These are phyloP conservation scores for Luffa aegyptiaca DNA, from an alignment of 306 rosid species.

Conservation along the genomic window DNA sequence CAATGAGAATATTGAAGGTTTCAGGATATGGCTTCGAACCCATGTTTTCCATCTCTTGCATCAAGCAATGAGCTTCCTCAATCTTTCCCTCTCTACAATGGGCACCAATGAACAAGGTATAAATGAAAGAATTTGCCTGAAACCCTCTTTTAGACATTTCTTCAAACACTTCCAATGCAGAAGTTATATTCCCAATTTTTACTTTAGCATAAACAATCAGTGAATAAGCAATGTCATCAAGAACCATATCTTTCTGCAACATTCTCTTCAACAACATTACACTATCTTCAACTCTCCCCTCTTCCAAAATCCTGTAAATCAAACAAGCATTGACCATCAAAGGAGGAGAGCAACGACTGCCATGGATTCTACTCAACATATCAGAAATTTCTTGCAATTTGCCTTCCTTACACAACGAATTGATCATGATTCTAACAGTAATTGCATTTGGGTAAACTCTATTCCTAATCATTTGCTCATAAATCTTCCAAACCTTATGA, in stretches of 20 bases:
- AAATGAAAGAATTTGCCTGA: conserved; percentile 45
- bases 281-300: conserved; percentile 38
- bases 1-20: conserved; percentile 43
- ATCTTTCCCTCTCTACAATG: conserved; percentile 44
- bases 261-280: conserved; percentile 51
- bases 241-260: conserved; percentile 61
- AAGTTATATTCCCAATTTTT: conserved; percentile 29
- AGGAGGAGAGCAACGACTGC: conserved; percentile 40
- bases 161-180: conserved; percentile 30
- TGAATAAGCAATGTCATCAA: conserved; percentile 51
- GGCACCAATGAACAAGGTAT: conserved; percentile 50
- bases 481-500: conserved; percentile 51
- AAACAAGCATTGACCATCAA: conserved; percentile 44
- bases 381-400: conserved; percentile 35
- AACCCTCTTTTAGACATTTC: conserved; percentile 70
- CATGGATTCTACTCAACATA: conserved; percentile 44
- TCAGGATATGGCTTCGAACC: conserved; percentile 50
- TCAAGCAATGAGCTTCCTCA: conserved; percentile 39
- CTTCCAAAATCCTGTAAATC: conserved; percentile 44
- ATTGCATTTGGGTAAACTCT: conserved; percentile 41
- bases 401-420: conserved; percentile 72
- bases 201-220: conserved; percentile 43
- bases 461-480: conserved; percentile 52
- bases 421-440: conserved; percentile 44
- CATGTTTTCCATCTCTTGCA: conserved; percentile 45